phyloP scores from a whole-genome alignment of 164 flowering plant species.

The Saururus chinensis region DNA sequence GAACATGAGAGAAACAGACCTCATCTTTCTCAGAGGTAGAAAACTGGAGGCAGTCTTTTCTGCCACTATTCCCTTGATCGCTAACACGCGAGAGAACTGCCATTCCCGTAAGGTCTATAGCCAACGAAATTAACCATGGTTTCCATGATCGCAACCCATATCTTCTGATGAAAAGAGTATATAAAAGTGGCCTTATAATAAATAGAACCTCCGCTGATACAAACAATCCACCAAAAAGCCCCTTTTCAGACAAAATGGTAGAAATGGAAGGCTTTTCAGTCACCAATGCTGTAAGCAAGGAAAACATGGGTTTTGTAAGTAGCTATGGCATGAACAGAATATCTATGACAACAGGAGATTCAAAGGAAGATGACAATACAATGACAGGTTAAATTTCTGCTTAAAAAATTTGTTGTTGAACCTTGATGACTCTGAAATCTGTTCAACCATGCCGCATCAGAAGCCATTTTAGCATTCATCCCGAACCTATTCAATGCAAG shows the following conservation, averaged over 20 bases:
- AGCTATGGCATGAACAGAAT: neutral
- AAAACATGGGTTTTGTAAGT: neutral
- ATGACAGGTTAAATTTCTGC: conserved; percentile 23
- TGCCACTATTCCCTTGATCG: conserved; percentile 10
- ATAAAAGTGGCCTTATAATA: conserved; percentile 76
- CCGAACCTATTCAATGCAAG: conserved; percentile 77
- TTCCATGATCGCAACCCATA: conserved; percentile 84
- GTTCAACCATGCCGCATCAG: conserved; percentile 52
- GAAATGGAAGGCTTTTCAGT: conserved; percentile 47
- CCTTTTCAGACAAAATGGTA: conserved; percentile 57
- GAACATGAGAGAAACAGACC: conserved; percentile 30
- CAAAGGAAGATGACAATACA: neutral
- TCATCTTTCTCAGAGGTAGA: conserved; percentile 59
- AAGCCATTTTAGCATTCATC: conserved; percentile 57
- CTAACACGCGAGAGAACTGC: conserved; percentile 44
- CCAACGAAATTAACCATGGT: conserved; percentile 78
- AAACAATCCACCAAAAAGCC: conserved; percentile 58
- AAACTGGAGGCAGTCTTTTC: conserved; percentile 25
- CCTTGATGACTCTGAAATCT: conserved; percentile 39
- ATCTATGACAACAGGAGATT: neutral
- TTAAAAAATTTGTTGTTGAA: conserved; percentile 26
- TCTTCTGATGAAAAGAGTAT: conserved; percentile 73
- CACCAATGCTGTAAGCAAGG: conserved; percentile 25
- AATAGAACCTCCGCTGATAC: conserved; percentile 56
- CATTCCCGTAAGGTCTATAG: conserved; percentile 54